phyloP scores from a whole-genome alignment of 148 eudicot species.

The Oxyria digyna region DNA sequence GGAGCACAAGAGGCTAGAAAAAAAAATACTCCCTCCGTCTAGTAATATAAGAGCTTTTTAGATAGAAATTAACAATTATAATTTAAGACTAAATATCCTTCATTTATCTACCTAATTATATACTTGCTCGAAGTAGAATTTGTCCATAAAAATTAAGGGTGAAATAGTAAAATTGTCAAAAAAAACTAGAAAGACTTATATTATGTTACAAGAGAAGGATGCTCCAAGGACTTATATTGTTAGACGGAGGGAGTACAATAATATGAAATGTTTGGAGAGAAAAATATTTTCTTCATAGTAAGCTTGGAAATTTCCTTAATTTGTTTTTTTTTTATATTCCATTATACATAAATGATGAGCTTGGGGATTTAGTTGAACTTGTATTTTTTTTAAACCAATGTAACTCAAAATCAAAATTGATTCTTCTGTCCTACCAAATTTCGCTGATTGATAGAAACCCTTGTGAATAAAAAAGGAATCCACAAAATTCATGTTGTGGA shows the following conservation, averaged over 20 bases:
- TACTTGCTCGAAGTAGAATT: no score
- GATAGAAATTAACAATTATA: no score
- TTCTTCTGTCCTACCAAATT: background rate
- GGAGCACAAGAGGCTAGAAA: background rate
- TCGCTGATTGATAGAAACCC: background rate
- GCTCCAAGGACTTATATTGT: no score
- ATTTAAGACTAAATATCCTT: no score
- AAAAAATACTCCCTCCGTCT: no score
- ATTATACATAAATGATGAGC: background rate
- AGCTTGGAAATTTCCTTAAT: background rate
- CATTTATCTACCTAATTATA: no score
- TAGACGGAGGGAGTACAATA: no score
- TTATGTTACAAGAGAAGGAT: no score
- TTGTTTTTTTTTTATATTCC: background rate
- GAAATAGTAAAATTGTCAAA: no score
- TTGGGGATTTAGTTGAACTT: background rate
- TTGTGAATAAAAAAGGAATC: background rate
- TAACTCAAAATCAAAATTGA: background rate
- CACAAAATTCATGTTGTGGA: background rate
- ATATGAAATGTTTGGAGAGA: background rate
- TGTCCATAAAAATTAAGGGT: no score
- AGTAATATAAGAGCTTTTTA: no score
- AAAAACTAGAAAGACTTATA: no score
- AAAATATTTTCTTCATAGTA: background rate
- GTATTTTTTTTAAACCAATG: background rate